Conservation (phyloP, 169 alveolate species). For the Eimeria brunetti region DNA sequence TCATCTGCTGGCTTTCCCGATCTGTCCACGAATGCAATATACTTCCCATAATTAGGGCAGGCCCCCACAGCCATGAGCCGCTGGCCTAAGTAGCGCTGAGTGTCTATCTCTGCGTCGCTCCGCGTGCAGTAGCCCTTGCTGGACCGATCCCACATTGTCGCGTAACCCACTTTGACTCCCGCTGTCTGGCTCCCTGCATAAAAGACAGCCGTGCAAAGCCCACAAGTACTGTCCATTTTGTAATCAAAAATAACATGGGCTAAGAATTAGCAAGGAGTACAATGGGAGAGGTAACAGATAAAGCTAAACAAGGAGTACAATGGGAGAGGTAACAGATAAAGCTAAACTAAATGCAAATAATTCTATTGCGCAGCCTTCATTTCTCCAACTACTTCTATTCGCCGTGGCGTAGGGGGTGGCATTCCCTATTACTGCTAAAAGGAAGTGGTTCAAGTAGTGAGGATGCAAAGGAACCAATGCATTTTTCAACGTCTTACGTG, state of each 20-base stretch:
- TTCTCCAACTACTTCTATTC: neutral
- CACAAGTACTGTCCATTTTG: neutral
- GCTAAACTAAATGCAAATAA: neutral
- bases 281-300: neutral
- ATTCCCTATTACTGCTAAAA: neutral
- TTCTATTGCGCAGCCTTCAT: neutral
- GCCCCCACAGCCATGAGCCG: conserved; percentile 80
- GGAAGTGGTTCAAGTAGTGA: neutral
- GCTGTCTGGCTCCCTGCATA: conserved; percentile 61
- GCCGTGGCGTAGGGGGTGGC: neutral
- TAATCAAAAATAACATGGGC: neutral
- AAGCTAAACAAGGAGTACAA: neutral
- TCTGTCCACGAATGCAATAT: conserved; percentile 77
- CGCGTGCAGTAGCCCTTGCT: conserved; percentile 58
- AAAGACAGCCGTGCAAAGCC: neutral
- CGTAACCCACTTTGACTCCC: conserved; percentile 77
- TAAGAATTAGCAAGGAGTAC: neutral
- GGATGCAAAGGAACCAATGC: neutral
- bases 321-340: neutral
- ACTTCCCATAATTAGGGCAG: conserved; percentile 82
- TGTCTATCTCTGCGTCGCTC: conserved; percentile 53
- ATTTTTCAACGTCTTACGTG: conserved; percentile 42
- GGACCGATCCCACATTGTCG: conserved; percentile 76
- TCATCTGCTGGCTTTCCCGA: conserved; percentile 10
- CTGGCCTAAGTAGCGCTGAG: conserved; percentile 54